phyloP scores from a whole-genome alignment of 139 green algal genomes.

The Chlamydomonas sp. region DNA sequence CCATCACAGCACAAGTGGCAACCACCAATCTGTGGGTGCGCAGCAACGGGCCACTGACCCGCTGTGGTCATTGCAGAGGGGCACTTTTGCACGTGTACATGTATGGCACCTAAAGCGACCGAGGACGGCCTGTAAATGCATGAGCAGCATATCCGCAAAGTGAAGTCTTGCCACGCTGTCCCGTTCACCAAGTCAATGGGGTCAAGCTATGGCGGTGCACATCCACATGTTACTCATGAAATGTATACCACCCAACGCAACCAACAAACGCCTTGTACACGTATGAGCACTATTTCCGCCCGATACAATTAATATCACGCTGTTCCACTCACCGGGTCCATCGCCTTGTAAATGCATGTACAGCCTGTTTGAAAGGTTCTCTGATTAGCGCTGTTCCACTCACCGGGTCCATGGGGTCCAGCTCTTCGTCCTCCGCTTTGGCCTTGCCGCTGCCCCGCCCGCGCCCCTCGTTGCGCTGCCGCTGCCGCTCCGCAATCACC shows the following conservation, averaged over 20 bases:
- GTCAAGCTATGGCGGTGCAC: too few relatives aligned
- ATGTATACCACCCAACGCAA: background rate
- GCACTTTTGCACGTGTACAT: too few relatives aligned
- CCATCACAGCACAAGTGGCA: background rate
- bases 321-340: too few relatives aligned
- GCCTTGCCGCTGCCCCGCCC: background rate
- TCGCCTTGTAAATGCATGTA: too few relatives aligned
- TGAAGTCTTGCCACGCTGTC: too few relatives aligned
- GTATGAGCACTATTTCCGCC: background rate
- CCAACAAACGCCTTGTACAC: background rate
- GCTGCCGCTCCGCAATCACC: slow-evolving; percentile 43
- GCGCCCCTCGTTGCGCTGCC: slow-evolving; percentile 41
- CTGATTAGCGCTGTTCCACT: slow-evolving; percentile 2
- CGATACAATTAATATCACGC: background rate
- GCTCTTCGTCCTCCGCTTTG: slow-evolving; percentile 42
- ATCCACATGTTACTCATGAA: background rate
- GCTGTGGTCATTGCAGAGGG: too few relatives aligned
- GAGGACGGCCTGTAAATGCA: background rate
- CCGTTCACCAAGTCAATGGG: too few relatives aligned
- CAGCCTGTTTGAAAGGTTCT: too few relatives aligned
- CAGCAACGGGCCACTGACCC: too few relatives aligned
- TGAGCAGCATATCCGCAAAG: background rate
- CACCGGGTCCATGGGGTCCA: slow-evolving; percentile 85
- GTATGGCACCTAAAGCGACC: too few relatives aligned
- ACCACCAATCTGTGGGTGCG: background rate